Evolutionary conservation across 768 basidiomycete species (phyloP).

Genomic region (Filobasidium floriforme): DNA sequence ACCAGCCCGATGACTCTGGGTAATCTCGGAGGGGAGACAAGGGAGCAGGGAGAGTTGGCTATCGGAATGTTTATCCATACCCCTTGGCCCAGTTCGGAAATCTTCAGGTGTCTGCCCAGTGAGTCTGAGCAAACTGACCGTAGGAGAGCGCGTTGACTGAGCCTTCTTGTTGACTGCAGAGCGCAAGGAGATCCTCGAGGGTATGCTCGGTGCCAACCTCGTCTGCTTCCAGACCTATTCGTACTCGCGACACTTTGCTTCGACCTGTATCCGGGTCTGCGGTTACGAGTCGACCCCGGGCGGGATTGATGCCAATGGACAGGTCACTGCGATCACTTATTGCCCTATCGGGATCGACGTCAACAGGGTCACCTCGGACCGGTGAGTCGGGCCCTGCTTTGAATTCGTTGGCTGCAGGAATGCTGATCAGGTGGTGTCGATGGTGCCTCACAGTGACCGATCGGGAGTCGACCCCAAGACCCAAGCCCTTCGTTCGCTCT

Average conservation of each 20-base stretch:
- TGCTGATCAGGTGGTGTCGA: background rate
- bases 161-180: conserved; percentile 46
- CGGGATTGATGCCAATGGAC: conserved; percentile 78
- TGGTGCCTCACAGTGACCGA: conserved; percentile 50
- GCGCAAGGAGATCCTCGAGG: conserved; percentile 87
- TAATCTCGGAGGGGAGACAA: conserved; percentile 28
- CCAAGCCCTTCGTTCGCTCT: conserved; percentile 69
- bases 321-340: conserved; percentile 71
- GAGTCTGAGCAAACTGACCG: conserved; percentile 39
- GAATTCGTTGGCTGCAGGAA: background rate
- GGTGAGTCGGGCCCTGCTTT: conserved; percentile 48
- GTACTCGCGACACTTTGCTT: conserved; percentile 88
- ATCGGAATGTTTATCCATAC: conserved; percentile 95
- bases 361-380: conserved; percentile 73
- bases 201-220: conserved; percentile 94
- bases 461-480: conserved; percentile 86
- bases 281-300: conserved; percentile 73
- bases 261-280: conserved; percentile 90
- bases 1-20: conserved; percentile 24
- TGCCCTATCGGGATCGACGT: conserved; percentile 96
- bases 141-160: background rate
- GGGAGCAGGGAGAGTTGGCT: conserved; percentile 51
- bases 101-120: conserved; percentile 89
- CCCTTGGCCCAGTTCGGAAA: conserved; percentile 92
- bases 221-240: conserved; percentile 95